Conservation (phyloP, 768 basidiomycete species). For the Lentinula guzmanii region DNA sequence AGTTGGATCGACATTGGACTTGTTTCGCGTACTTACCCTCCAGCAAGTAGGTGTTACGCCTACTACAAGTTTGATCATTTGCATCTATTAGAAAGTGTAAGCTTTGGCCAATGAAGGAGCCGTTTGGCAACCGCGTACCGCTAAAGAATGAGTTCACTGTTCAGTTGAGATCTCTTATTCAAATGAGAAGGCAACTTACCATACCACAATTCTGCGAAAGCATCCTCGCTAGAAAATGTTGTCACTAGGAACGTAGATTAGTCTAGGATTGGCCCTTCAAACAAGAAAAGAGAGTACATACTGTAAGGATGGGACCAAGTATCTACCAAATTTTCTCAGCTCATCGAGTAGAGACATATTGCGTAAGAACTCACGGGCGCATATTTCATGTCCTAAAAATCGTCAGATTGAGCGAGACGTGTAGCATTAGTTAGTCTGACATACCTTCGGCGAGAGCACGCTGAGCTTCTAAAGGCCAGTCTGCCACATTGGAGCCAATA, state of each 20-base stretch:
- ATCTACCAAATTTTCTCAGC: slow-evolving; percentile 21
- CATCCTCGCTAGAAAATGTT: slow-evolving; percentile 51
- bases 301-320: slow-evolving; percentile 54
- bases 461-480: slow-evolving; percentile 52
- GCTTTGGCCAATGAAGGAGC: not conserved
- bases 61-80: slow-evolving; percentile 47
- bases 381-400: slow-evolving; percentile 43
- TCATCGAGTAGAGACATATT: not conserved
- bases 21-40: slow-evolving; percentile 32
- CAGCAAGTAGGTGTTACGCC: slow-evolving; percentile 57
- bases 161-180: not conserved
- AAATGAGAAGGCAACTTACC: slow-evolving; percentile 27
- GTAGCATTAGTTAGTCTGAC: not conserved
- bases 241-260: slow-evolving; percentile 36
- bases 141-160: slow-evolving; percentile 26
- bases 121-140: not conserved
- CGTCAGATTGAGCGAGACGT: not conserved
- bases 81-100: slow-evolving; percentile 26
- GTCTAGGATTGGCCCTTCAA: not conserved
- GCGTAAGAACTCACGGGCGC: slow-evolving; percentile 40
- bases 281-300: slow-evolving; percentile 18
- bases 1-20: not conserved
- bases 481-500: slow-evolving; percentile 52
- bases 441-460: slow-evolving; percentile 41
- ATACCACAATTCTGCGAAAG: slow-evolving; percentile 77